phyloP scores from a whole-genome alignment of 1,284 basidiomycete species.

The Ganoderma boninense region DNA sequence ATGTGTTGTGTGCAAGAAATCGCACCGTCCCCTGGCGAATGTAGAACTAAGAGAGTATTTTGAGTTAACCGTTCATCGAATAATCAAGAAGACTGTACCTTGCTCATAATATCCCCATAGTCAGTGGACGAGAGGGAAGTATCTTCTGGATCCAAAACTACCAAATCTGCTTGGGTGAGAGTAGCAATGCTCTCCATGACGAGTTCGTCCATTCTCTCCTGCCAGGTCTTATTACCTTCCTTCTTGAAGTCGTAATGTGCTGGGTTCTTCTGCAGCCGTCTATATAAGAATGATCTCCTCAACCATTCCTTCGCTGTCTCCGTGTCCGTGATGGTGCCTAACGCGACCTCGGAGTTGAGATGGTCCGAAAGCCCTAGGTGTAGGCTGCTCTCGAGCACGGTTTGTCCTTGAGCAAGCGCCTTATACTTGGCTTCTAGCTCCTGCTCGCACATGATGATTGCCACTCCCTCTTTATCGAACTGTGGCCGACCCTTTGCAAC shows the following conservation, averaged over 20 bases:
- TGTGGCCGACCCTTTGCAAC: constrained; percentile 84
- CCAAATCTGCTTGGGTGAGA: constrained; percentile 66
- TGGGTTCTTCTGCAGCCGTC: constrained; percentile 86
- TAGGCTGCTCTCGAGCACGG: constrained; percentile 84
- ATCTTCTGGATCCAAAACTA: constrained; percentile 52
- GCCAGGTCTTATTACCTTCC: constrained; percentile 67
- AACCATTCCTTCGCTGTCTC: constrained; percentile 83
- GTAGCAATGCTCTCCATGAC: constrained; percentile 71
- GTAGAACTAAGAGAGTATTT: constrained; percentile 61
- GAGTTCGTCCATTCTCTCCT: constrained; percentile 74
- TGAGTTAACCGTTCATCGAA: background rate
- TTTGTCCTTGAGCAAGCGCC: constrained; percentile 69
- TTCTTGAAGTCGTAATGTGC: constrained; percentile 75
- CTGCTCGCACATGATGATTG: constrained; percentile 82
- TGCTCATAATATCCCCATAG: constrained; percentile 87
- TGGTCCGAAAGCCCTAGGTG: constrained; percentile 89
- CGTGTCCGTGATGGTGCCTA: constrained; percentile 79
- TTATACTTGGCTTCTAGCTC: constrained; percentile 79
- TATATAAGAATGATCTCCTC: constrained; percentile 82
- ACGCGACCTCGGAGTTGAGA: constrained; percentile 90
- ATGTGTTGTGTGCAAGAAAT: background rate
- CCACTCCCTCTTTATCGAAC: constrained; percentile 83
- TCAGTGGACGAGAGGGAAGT: constrained; percentile 65
- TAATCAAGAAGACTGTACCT: constrained; percentile 51
- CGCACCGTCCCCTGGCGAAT: constrained; percentile 73